Percentiles rank a stretch among this genome's conserved stretches.
Conservation (phyloP, 148 eudicot species). For the Vaccinium corymbosum region DNA sequence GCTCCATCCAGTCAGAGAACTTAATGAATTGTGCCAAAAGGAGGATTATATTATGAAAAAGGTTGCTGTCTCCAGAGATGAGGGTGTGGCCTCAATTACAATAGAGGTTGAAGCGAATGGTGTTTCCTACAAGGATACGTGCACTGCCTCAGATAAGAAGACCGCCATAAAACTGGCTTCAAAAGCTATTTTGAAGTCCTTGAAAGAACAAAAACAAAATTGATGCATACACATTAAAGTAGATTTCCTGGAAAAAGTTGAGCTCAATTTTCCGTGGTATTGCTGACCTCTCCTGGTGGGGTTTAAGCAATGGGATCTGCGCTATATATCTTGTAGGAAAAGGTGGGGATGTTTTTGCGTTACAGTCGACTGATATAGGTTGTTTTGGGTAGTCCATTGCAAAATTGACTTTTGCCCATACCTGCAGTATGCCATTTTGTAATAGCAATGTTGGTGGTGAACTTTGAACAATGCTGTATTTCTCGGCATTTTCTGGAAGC, state of each 20-base stretch:
- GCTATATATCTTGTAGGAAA: not conserved
- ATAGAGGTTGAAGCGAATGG: slow-evolving; percentile 70
- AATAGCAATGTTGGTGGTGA: not conserved
- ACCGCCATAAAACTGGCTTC: slow-evolving; percentile 55
- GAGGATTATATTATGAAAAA: slow-evolving; percentile 30
- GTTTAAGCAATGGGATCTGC: not conserved
- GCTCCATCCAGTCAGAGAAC: slow-evolving; percentile 65
- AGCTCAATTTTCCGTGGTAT: too few species aligned
- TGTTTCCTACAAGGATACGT: slow-evolving; percentile 21
- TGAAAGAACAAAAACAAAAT: slow-evolving; percentile 35
- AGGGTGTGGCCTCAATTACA: slow-evolving; percentile 36
- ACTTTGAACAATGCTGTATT: too few species aligned
- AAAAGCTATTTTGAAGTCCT: slow-evolving; percentile 44
- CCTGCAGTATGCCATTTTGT: not conserved
- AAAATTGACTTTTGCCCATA: not conserved
- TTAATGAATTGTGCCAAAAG: slow-evolving; percentile 46
- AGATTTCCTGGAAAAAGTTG: too few species aligned
- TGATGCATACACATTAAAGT: not conserved
- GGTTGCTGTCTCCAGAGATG: slow-evolving; percentile 19
- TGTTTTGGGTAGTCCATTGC: not conserved
- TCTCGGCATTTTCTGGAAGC: too few species aligned
- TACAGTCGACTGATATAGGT: not conserved
- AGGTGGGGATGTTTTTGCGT: not conserved
- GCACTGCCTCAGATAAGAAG: slow-evolving; percentile 40
- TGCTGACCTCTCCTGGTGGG: too few species aligned